These are phyloP conservation scores for Claviceps purpurea DNA, from an alignment of 2,329 filamentous ascomycete genomes.

Conservation along the genomic window DNA sequence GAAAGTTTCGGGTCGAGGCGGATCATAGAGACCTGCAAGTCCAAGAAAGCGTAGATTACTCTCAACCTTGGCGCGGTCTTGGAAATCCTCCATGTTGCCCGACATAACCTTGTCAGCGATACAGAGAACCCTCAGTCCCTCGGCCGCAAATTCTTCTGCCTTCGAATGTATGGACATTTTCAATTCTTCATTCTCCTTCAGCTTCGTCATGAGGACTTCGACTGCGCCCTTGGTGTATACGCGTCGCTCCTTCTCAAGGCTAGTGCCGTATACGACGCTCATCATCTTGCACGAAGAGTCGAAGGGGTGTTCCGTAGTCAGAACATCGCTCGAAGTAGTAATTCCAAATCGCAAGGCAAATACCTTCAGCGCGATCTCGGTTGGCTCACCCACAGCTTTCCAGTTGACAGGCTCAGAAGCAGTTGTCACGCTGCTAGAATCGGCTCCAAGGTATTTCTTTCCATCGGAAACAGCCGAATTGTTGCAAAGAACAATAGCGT, in stretches of 20 bases:
- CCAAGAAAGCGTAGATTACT: constrained; percentile 49
- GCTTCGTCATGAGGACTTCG: constrained; percentile 40
- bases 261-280: constrained; percentile 49
- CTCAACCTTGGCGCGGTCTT: constrained; percentile 42
- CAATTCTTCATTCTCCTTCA: constrained; percentile 32
- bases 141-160: constrained; percentile 43
- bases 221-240: constrained; percentile 47
- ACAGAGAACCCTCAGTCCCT: constrained; percentile 56
- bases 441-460: constrained; percentile 31
- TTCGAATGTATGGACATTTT: constrained; percentile 33
- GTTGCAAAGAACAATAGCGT: constrained; percentile 49
- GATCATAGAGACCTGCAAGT: constrained; percentile 59
- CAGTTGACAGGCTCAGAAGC: constrained; percentile 32
- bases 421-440: constrained; percentile 33
- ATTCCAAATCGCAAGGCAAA: constrained; percentile 55
- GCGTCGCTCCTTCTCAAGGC: constrained; percentile 20
- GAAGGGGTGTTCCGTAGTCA: constrained; percentile 56
- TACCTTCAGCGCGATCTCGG: constrained; percentile 62
- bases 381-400: constrained; percentile 52
- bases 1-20: constrained; percentile 53
- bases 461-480: constrained; percentile 36
- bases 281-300: constrained; percentile 63
- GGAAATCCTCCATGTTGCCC: constrained; percentile 19
- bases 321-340: constrained; percentile 28
- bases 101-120: constrained; percentile 41